phyloP scores from a whole-genome alignment of 805 yeast species.

The Hanseniaspora vineae region DNA sequence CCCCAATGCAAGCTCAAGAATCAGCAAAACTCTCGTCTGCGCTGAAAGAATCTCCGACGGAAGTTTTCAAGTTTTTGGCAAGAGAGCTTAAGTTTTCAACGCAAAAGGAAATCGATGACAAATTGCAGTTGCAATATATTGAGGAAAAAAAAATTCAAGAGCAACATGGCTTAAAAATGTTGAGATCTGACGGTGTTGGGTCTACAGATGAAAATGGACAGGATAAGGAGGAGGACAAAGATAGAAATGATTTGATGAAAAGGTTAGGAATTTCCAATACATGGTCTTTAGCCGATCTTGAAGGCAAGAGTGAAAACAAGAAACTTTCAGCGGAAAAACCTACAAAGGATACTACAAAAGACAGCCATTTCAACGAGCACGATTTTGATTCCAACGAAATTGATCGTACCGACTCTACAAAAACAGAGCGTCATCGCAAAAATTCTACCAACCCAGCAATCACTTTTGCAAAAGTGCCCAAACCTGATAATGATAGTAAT shows the following conservation, averaged over 20 bases:
- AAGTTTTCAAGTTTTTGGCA: slow-evolving; percentile 21
- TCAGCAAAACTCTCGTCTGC: slow-evolving; percentile 3
- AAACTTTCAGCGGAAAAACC: neutral
- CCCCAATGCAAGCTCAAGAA: slow-evolving; percentile 6
- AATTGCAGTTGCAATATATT: slow-evolving; percentile 1
- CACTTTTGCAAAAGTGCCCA: too few species aligned
- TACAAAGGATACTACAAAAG: neutral
- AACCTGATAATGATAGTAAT: neutral
- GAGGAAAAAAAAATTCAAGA: neutral
- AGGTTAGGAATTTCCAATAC: slow-evolving; percentile 12
- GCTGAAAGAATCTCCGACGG: slow-evolving; percentile 20
- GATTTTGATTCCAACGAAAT: too few species aligned
- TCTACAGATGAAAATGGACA: neutral
- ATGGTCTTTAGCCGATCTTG: neutral
- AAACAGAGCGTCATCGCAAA: too few species aligned
- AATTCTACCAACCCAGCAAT: too few species aligned
- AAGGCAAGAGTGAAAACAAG: neutral
- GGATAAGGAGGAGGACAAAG: slow-evolving; percentile 7
- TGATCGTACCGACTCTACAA: too few species aligned
- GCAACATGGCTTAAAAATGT: slow-evolving; percentile 4
- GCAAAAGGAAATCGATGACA: slow-evolving; percentile 9
- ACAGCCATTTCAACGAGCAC: too few species aligned
- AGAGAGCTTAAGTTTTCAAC: slow-evolving; percentile 20
- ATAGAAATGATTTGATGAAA: slow-evolving; percentile 15
- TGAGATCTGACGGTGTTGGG: neutral